These are phyloP conservation scores for Delonix regia DNA, from an alignment of 306 rosid genomes.

Conservation along the genomic window DNA sequence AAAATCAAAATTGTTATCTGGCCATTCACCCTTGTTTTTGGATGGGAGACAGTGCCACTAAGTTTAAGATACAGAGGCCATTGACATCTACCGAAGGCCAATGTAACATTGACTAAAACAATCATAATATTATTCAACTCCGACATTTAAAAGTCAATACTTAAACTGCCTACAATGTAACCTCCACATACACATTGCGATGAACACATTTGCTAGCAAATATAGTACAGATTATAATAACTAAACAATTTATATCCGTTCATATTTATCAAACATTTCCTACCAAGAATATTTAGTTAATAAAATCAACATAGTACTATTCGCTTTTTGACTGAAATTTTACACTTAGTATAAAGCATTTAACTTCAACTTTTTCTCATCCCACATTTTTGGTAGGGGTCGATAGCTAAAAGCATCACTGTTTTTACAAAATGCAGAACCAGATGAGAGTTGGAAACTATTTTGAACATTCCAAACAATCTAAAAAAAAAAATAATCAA, in stretches of 20 bases:
- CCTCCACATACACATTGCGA: not conserved
- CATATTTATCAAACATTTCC: not conserved
- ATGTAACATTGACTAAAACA: constrained; percentile 22
- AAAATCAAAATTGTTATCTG: not conserved
- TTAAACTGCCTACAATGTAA: not conserved
- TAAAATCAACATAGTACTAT: not conserved
- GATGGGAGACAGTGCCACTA: not conserved
- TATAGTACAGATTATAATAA: not conserved
- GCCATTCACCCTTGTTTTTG: not conserved
- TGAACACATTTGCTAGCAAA: not conserved
- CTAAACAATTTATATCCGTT: not conserved
- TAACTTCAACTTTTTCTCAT: not conserved
- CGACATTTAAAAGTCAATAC: not conserved
- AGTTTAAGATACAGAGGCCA: not conserved
- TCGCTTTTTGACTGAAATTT: not conserved
- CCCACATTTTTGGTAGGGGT: not conserved
- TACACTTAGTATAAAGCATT: not conserved
- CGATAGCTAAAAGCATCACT: not conserved
- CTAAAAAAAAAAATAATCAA: not conserved
- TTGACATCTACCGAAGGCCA: constrained; percentile 2
- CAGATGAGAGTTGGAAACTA: not conserved
- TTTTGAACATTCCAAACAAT: not conserved
- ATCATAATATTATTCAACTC: not conserved
- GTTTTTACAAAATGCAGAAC: not conserved
- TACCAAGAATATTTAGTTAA: not conserved